A percentile compares a stretch with the other conserved stretches of the same genome.
phyloP scores from a whole-genome alignment of 2,329 filamentous ascomycete genomes.

The Sphaerostilbella broomeana region DNA sequence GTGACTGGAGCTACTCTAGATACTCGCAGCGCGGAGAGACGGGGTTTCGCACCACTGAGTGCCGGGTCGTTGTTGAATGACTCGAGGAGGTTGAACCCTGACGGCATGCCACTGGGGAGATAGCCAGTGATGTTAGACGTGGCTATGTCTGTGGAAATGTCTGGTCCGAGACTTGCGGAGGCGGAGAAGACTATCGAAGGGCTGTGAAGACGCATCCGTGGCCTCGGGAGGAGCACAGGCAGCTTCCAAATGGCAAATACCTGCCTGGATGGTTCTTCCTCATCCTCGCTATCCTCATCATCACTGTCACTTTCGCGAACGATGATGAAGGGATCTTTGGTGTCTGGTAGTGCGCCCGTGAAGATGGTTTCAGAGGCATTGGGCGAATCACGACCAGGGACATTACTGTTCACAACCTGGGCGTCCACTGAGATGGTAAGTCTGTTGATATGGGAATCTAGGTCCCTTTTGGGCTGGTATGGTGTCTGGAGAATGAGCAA shows the following conservation, averaged over 20 bases:
- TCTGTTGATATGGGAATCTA: slow-evolving; percentile 54
- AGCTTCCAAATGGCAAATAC: slow-evolving; percentile 56
- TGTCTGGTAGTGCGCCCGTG: slow-evolving; percentile 44
- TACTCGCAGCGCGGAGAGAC: slow-evolving; percentile 66
- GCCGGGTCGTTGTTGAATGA: slow-evolving; percentile 62
- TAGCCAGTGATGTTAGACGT: slow-evolving; percentile 51
- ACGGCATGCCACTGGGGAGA: slow-evolving; percentile 60
- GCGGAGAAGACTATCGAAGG: slow-evolving; percentile 61
- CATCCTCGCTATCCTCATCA: slow-evolving; percentile 18
- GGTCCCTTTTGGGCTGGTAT: slow-evolving; percentile 46
- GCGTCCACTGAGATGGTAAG: slow-evolving; percentile 62
- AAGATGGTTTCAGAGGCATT: slow-evolving; percentile 54
- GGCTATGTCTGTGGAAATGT: slow-evolving; percentile 24
- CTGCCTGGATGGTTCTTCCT: slow-evolving; percentile 26
- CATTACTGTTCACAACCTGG: slow-evolving; percentile 53
- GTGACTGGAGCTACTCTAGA: slow-evolving; percentile 66
- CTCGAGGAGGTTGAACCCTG: slow-evolving; percentile 70
- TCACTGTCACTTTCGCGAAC: slow-evolving; percentile 34
- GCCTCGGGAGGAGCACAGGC: slow-evolving; percentile 50
- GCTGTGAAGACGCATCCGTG: slow-evolving; percentile 58
- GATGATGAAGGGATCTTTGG: slow-evolving; percentile 44
- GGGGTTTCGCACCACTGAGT: slow-evolving; percentile 55
- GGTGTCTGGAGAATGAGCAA: slow-evolving; percentile 63
- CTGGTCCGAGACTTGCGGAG: slow-evolving; percentile 53
- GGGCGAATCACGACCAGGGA: slow-evolving; percentile 39